Evolutionary conservation across 1,284 basidiomycete genomes (phyloP).

Genomic region (Rhodotorula sp.): DNA sequence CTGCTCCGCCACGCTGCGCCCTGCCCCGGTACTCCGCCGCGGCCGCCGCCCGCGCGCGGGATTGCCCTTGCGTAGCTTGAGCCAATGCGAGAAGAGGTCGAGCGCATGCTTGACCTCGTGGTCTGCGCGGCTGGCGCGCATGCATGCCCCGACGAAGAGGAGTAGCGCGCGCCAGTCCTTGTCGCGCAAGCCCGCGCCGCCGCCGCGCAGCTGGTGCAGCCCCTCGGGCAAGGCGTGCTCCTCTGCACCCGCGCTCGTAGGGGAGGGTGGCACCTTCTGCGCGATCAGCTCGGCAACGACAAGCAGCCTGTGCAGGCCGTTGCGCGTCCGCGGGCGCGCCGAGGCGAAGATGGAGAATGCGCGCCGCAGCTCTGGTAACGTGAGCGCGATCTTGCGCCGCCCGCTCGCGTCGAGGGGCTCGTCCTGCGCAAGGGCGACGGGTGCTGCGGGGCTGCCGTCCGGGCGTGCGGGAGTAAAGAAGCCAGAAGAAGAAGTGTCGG

Average conservation of each 20-base stretch:
- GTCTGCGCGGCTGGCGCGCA: conserved; percentile 12
- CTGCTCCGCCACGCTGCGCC: not conserved
- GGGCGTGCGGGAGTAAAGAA: conserved; percentile 14
- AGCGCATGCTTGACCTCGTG: conserved; percentile 18
- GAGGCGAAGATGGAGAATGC: conserved; percentile 25
- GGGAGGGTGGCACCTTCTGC: not conserved
- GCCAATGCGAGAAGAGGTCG: conserved; percentile 19
- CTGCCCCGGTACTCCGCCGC: too few species aligned
- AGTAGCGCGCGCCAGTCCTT: conserved; percentile 31
- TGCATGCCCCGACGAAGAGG: conserved; percentile 16
- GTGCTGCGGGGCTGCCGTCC: not conserved
- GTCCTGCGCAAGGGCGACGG: not conserved
- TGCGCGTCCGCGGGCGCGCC: conserved; percentile 23
- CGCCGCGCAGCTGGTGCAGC: conserved; percentile 10
- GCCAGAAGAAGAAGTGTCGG: not conserved
- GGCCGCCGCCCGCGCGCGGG: not conserved
- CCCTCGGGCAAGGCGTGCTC: not conserved
- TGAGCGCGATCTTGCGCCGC: conserved; percentile 24
- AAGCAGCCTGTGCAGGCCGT: conserved; percentile 28
- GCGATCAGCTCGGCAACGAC: conserved; percentile 40
- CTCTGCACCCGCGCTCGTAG: not conserved
- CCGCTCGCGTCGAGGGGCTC: not conserved
- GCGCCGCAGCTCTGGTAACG: conserved; percentile 20
- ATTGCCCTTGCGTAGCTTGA: not conserved
- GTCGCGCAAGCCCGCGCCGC: conserved; percentile 15